These are phyloP conservation scores for Geotrichum armillariae DNA, from an alignment of 1,139 yeast species.

Conservation along the genomic window DNA sequence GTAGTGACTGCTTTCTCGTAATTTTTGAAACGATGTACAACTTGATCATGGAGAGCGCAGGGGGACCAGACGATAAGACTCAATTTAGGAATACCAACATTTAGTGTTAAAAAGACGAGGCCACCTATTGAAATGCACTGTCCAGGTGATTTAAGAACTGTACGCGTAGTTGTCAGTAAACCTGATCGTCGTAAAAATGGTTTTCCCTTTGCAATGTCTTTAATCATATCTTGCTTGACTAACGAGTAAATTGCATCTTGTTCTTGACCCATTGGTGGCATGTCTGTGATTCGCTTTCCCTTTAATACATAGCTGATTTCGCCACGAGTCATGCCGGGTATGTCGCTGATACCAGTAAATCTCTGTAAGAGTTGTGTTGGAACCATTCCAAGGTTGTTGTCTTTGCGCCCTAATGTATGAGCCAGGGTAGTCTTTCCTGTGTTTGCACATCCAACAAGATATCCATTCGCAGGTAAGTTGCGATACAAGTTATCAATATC, in stretches of 20 bases:
- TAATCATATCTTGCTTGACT: conserved; percentile 39
- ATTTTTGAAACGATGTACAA: conserved; percentile 35
- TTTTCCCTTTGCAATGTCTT: conserved; percentile 44
- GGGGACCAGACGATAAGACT: conserved; percentile 26
- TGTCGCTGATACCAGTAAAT: conserved; percentile 39
- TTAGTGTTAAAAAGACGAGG: conserved; percentile 52
- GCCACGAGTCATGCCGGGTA: conserved; percentile 61
- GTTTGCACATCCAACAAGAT: conserved; percentile 71
- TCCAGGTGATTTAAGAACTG: conserved; percentile 42
- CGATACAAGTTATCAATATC: conserved; percentile 43
- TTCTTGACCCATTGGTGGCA: conserved; percentile 54
- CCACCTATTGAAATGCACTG: conserved; percentile 61
- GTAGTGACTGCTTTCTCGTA: conserved; percentile 37
- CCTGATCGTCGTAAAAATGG: conserved; percentile 42
- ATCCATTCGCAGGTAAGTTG: conserved; percentile 47
- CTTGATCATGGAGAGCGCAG: conserved; percentile 28
- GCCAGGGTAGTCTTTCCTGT: conserved; percentile 74
- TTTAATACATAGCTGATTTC: conserved; percentile 42
- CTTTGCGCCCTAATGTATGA: conserved; percentile 46
- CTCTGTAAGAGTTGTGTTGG: conserved; percentile 23
- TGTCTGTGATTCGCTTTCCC: conserved; percentile 46
- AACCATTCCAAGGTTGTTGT: conserved; percentile 25
- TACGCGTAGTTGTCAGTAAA: conserved; percentile 37
- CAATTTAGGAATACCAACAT: conserved; percentile 33
- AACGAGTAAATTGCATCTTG: conserved; percentile 41